Conservation (phyloP, 2,329 filamentous ascomycete species). For the Venturia effusa region DNA sequence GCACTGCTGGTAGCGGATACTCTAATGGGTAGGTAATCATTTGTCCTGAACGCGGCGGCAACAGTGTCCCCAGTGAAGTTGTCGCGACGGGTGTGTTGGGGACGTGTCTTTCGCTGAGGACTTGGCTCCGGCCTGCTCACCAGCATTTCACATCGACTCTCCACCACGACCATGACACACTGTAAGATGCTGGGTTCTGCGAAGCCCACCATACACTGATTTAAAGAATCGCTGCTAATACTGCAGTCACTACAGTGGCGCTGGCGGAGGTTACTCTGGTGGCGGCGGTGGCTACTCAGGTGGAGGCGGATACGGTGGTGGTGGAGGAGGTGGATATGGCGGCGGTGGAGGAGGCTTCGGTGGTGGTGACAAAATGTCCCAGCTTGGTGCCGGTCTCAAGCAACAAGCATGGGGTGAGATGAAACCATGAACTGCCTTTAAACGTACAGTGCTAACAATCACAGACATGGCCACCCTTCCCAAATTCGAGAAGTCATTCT, state of each 20-base stretch:
- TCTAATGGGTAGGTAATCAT: constrained; percentile 39
- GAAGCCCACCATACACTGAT: not conserved
- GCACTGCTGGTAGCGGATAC: constrained; percentile 36
- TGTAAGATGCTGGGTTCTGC: not conserved
- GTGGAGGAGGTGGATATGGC: constrained; percentile 18
- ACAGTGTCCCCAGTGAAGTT: constrained; percentile 15
- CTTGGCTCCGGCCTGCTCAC: not conserved
- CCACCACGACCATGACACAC: not conserved
- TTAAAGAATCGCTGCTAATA: not conserved
- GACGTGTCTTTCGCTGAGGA: not conserved
- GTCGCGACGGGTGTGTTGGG: constrained; percentile 12
- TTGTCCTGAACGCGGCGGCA: constrained; percentile 26
- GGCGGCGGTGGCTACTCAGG: constrained; percentile 17
- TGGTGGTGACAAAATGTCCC: constrained; percentile 84
- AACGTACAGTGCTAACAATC: constrained; percentile 15
- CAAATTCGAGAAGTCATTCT: constrained; percentile 99
- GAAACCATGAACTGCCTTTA: constrained; percentile 5
- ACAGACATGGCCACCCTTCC: constrained; percentile 67
- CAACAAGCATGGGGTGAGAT: constrained; percentile 77
- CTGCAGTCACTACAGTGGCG: constrained; percentile 1
- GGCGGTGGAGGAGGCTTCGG: constrained; percentile 31
- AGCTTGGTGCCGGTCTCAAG: constrained; percentile 78
- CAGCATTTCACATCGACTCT: not conserved
- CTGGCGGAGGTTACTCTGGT: constrained; percentile 3
- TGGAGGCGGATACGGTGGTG: constrained; percentile 22